phyloP scores from a whole-genome alignment of 495 filamentous ascomycete species.

The Penicillium mononematosum region DNA sequence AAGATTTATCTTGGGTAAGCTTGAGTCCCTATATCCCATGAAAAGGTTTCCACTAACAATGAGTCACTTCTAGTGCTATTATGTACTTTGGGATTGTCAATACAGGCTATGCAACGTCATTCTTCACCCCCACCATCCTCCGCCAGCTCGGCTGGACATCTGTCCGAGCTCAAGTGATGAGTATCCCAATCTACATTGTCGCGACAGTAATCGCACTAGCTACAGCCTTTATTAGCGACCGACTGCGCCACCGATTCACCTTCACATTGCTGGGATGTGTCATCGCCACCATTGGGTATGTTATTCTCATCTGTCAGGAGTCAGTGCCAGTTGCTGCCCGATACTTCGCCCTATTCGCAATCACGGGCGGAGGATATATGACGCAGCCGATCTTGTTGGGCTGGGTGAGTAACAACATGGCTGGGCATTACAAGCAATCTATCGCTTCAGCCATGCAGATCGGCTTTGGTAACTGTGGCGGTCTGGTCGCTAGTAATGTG shows the following conservation, averaged over 20 bases:
- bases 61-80: slow-evolving; percentile 29
- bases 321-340: slow-evolving; percentile 36
- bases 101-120: slow-evolving; percentile 50
- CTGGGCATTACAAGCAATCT: slow-evolving; percentile 58
- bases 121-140: slow-evolving; percentile 58
- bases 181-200: slow-evolving; percentile 56
- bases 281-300: slow-evolving; percentile 50
- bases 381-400: slow-evolving; percentile 46
- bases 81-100: slow-evolving; percentile 53
- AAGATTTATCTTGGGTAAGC: slow-evolving; percentile 55
- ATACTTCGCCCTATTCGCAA: slow-evolving; percentile 53
- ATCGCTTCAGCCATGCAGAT: slow-evolving; percentile 53
- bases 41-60: neutral
- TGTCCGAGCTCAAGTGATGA: slow-evolving; percentile 51
- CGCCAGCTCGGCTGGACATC: slow-evolving; percentile 55
- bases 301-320: slow-evolving; percentile 46
- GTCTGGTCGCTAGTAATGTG: slow-evolving; percentile 54
- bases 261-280: slow-evolving; percentile 50
- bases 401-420: slow-evolving; percentile 56
- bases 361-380: slow-evolving; percentile 48
- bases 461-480: slow-evolving; percentile 53
- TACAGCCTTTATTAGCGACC: slow-evolving; percentile 48
- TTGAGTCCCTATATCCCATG: neutral
- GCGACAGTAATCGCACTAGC: slow-evolving; percentile 47
- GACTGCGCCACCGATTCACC: slow-evolving; percentile 47